A percentile compares a stretch with the other conserved stretches of the same genome.
Conservation (phyloP, 2,329 filamentous ascomycete genomes). For the Ploettnerulaceae sp. region DNA sequence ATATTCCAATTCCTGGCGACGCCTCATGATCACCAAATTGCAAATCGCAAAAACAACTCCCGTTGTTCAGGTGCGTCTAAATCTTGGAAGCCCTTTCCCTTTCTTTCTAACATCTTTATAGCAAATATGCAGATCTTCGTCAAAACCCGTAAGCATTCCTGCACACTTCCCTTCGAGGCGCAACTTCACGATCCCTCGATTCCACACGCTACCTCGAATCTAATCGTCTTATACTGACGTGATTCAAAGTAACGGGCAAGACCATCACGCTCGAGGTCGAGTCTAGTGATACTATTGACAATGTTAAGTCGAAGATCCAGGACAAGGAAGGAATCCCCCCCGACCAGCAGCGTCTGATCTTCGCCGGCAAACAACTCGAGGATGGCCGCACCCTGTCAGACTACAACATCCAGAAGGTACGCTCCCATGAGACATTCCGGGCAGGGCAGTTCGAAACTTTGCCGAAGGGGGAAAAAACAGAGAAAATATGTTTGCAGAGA, state of each 20-base stretch:
- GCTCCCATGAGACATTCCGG: slow-evolving; percentile 32
- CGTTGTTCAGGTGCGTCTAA: too few species aligned
- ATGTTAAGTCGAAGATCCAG: slow-evolving; percentile 99
- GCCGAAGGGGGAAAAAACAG: too few species aligned
- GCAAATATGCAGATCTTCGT: slow-evolving; percentile 1
- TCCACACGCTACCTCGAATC: background rate
- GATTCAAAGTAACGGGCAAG: slow-evolving; percentile 68
- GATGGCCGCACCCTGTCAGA: slow-evolving; percentile 94
- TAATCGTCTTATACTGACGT: background rate
- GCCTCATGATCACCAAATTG: too few species aligned
- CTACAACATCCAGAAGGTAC: slow-evolving; percentile 99
- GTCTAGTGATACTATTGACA: slow-evolving; percentile 98
- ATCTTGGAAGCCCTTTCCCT: background rate
- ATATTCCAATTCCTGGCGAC: too few species aligned
- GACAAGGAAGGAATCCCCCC: slow-evolving; percentile 99
- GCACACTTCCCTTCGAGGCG: background rate
- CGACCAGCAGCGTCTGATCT: slow-evolving; percentile 98
- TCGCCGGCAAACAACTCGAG: slow-evolving; percentile 98
- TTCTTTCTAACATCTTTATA: background rate
- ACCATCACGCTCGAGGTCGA: slow-evolving; percentile 99
- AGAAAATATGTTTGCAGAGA: background rate
- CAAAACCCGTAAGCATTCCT: background rate
- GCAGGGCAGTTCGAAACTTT: background rate
- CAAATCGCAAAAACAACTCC: background rate
- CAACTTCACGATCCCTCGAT: background rate